These are phyloP conservation scores for Cenchrus fungigraminus DNA, from an alignment of 176 grass and related monocot genomes.

Conservation along the genomic window DNA sequence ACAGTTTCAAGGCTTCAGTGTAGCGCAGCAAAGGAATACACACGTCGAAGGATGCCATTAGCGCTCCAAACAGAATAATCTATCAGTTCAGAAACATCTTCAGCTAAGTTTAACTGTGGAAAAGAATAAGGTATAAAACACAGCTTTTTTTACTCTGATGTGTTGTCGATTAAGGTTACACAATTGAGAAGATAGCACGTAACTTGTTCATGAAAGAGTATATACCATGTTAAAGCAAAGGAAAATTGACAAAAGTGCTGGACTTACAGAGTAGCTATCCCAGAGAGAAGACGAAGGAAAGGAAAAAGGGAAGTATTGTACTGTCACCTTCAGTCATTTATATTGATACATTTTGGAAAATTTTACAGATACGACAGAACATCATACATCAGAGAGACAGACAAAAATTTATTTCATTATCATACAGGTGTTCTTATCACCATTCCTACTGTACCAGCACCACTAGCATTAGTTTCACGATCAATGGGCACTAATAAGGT, in stretches of 20 bases:
- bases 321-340: slow-evolving; percentile 23
- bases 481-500: background rate
- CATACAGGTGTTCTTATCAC: background rate
- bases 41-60: background rate
- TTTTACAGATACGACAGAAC: background rate
- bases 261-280: background rate
- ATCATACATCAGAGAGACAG: background rate
- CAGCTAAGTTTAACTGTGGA: background rate
- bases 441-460: background rate
- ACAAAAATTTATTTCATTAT: background rate
- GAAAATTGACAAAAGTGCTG: background rate
- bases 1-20: background rate
- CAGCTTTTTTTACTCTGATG: background rate
- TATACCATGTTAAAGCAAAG: background rate
- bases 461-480: background rate
- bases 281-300: background rate
- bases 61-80: background rate
- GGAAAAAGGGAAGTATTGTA: background rate
- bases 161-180: background rate
- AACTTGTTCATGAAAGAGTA: background rate
- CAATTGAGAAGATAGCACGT: background rate
- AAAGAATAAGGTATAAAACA: background rate
- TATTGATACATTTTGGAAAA: background rate
- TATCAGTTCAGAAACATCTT: background rate
- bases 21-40: background rate